These are phyloP conservation scores for Rhizopus arrhizus DNA, from an alignment of 371 early-diverging fungal species.

Conservation along the genomic window DNA sequence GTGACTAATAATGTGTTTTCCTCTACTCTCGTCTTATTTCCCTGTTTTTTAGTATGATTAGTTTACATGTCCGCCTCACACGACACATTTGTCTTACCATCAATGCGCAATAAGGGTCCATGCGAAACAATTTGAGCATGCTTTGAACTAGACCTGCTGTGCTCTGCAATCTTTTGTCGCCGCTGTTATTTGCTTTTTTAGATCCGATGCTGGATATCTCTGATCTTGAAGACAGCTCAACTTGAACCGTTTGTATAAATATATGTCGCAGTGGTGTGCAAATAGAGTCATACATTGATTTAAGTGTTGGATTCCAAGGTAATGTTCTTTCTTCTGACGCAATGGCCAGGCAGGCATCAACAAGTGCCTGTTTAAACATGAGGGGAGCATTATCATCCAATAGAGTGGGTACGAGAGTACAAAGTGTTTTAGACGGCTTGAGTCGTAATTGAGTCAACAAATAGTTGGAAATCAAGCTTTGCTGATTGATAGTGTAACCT, in stretches of 20 bases:
- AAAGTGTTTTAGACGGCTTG: conserved; percentile 63
- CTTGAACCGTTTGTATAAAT: conserved; percentile 46
- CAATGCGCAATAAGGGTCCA: conserved; percentile 33
- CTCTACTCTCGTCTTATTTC: conserved; percentile 38
- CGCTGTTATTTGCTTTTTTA: conserved; percentile 7
- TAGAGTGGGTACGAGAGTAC: conserved; percentile 61
- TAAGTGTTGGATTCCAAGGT: conserved; percentile 73
- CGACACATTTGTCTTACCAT: conserved; percentile 17
- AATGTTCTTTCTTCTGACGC: conserved; percentile 65
- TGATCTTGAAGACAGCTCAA: conserved; percentile 18
- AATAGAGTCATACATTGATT: conserved; percentile 63
- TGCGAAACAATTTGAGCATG: conserved; percentile 28
- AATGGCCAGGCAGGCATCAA: conserved; percentile 69
- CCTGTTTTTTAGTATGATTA: not conserved
- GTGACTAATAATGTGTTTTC: conserved; percentile 62
- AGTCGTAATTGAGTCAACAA: conserved; percentile 67
- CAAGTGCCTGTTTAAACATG: conserved; percentile 71
- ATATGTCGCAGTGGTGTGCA: conserved; percentile 68
- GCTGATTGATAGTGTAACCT: conserved; percentile 47
- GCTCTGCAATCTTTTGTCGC: not conserved
- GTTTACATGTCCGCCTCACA: not conserved
- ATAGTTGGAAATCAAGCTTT: conserved; percentile 64
- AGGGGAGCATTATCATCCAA: conserved; percentile 62
- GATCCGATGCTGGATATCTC: conserved; percentile 22
- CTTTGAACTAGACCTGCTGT: conserved; percentile 20